Evolutionary conservation across 164 flowering plant species (phyloP).

Genomic region (Cinnamomum micranthum): DNA sequence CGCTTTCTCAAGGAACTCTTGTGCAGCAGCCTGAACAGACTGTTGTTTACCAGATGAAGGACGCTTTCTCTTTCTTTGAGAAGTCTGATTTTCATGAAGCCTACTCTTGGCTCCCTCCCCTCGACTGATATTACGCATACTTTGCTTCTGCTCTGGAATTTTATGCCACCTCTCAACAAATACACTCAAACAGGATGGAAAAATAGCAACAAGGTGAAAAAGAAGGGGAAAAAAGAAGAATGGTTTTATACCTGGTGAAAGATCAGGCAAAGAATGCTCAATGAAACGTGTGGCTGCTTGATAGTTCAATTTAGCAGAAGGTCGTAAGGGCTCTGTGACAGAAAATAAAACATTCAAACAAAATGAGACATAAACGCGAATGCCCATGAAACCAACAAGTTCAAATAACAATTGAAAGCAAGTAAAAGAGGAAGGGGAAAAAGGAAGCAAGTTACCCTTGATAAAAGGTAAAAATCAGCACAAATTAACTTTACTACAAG

Average conservation of each 20-base stretch:
- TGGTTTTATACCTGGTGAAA: conserved; percentile 54
- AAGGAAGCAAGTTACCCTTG: not conserved
- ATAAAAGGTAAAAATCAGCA: not conserved
- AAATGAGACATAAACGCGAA: not conserved
- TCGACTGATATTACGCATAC: conserved; percentile 65
- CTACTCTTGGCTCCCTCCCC: conserved; percentile 41
- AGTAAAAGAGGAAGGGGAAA: no score
- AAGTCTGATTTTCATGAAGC: conserved; percentile 30
- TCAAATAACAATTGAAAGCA: not conserved
- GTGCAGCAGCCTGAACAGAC: conserved; percentile 68
- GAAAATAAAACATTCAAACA: conserved; percentile 7
- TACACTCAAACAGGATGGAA: not conserved
- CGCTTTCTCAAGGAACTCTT: conserved; percentile 93
- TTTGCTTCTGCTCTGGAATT: conserved; percentile 65
- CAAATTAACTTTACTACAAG: not conserved
- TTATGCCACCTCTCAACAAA: conserved; percentile 3
- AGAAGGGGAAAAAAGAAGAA: not conserved
- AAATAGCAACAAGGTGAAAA: not conserved
- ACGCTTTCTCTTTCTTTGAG: conserved; percentile 68
- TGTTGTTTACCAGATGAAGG: conserved; percentile 41
- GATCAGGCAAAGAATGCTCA: conserved; percentile 92
- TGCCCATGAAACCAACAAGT: not conserved
- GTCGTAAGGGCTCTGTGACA: conserved; percentile 70
- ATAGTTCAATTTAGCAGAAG: conserved; percentile 64
- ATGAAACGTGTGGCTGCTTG: conserved; percentile 92